Base-by-base conservation (phyloP, 2,329 filamentous ascomycete genomes). In the Cylindrodendrum hubeiense region DNA sequence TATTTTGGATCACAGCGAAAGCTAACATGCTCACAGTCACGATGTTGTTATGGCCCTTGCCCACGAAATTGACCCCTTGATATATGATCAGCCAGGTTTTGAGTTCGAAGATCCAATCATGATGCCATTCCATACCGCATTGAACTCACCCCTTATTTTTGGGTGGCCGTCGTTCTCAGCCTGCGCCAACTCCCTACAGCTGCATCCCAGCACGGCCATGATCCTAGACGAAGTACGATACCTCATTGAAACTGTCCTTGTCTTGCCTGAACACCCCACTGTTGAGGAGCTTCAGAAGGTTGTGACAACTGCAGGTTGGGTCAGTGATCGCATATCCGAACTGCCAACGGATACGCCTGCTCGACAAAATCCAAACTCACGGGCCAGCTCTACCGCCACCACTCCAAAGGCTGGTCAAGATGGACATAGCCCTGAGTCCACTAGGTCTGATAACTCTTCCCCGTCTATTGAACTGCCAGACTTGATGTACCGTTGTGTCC, bases 151-250 rank as follows among this genome's bases (percentile, higher is more conserved):
- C 1, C 75, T 87, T 3, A 75, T 86, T 3, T 77, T 79, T 1
- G 74, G 79, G 5, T 79, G 82, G 65, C 79, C 79, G 2, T 75
- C 79, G 0, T 87, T 87, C 69, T 71, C 77, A 5, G 79, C 78
- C 33, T 84, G 79, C 21, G 78, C 77, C 26, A 78, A 79, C 12
- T 77, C 79, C 0, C 73, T 86, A 2, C 75, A 78, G n/a, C 75
- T 87, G n/a, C 82, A 86, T 54, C 76, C 78, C 1, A 76, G 78
- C 54, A 84, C 83, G 1, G 84, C 85, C 5, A 78, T 80, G 15
- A 84, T 88, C 55, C 80, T 88, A 3, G 86, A 88, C 58, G 82
- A 85, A 52, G 81, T 86, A 74, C 81, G 85, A 5, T 81, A 81
- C 22, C 75, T 88, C 1, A 77, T 86, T n/a, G 72, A 78, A 10